Evolutionary conservation across 1,284 basidiomycete genomes (phyloP), one percentile per base, ranked within the genome.

Genomic region (Rhodotorula sp.): DNA sequence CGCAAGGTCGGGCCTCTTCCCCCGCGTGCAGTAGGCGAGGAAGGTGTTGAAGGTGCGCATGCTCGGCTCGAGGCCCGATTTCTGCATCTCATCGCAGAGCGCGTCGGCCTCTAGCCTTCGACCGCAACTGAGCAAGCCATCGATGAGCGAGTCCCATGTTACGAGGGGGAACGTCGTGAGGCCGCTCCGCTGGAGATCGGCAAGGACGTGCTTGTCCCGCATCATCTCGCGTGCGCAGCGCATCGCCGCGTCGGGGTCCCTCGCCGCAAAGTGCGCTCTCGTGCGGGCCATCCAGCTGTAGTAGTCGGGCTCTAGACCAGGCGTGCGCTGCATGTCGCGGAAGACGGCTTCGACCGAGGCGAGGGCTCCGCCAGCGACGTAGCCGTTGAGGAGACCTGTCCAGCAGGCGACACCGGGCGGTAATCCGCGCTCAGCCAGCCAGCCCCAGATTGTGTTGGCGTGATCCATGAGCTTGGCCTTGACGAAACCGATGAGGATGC

Each of bases 401-500:
- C 70, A 74, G 44, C 65, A 59, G 18, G 64, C 70, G 53, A 69
- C 62, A 50, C 70, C 70, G 22, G 70, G 62, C 5, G 63, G 61
- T 20, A 64, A 60, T 8, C 56, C 52, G 26, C 31, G 69, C 58
- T 55, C 7, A 15, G 26, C 20, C 31, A 74, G 68, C 72, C 72
- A 74, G 10, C 46, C 22, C 72, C 72, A 74, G 54, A 74, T 65
- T 20, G 51, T 8, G 20, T 64, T 55, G 47, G 72, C 72, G 31
- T 65, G 59, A 37, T 62, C 58, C 53, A 63, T 58, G 4, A 54
- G 44, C 40, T 55, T 62, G n/a, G 65, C 53, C 15, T 64, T 61
- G 34, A 68, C 65, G 55, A 74, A 74, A 3, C 67, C 69, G n/a
- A 68, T 28, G 20, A 74, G 47, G 61, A 74, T 70, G n/a, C 63